A percentile compares a stretch with the other conserved stretches of the same genome.
Conservation (phyloP, 352 stramenopile species). For the Phytophthora tubulina region DNA sequence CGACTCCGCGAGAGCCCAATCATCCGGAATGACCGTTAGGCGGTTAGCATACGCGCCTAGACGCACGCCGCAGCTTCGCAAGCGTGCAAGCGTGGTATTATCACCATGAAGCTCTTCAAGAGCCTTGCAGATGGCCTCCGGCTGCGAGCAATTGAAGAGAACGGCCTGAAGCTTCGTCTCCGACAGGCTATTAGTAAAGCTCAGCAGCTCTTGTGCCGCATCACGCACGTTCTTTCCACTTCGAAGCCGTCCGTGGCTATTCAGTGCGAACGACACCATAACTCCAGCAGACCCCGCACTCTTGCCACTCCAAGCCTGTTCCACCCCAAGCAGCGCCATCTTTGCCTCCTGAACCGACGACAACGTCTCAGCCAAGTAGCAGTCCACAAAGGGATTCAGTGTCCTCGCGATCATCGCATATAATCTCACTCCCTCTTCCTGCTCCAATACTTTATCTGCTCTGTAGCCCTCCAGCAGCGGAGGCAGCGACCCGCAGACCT, state of each 20-base stretch:
- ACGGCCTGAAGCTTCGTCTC: slow-evolving; percentile 61
- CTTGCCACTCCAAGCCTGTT: slow-evolving; percentile 25
- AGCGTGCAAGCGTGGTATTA: slow-evolving; percentile 13
- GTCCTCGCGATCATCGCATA: slow-evolving; percentile 79
- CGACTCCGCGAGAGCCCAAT: slow-evolving; percentile 82
- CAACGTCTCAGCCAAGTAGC: slow-evolving; percentile 91
- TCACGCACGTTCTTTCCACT: slow-evolving; percentile 72
- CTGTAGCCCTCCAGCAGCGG: slow-evolving; percentile 91
- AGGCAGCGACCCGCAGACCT: slow-evolving; percentile 81
- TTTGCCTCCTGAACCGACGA: slow-evolving; percentile 85
- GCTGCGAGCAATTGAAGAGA: slow-evolving; percentile 92
- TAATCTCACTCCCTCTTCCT: slow-evolving; percentile 70
- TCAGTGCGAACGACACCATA: slow-evolving; percentile 89
- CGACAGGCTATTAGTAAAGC: slow-evolving; percentile 34
- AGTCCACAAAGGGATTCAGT: slow-evolving; percentile 76
- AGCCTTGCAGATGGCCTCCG: slow-evolving; percentile 85
- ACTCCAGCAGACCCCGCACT: slow-evolving; percentile 47
- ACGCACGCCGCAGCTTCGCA: slow-evolving; percentile 35
- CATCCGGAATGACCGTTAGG: slow-evolving; percentile 78
- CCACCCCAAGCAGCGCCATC: slow-evolving; percentile 82
- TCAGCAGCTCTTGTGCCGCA: slow-evolving; percentile 51
- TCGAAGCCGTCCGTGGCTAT: slow-evolving; percentile 67
- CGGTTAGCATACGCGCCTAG: slow-evolving; percentile 92
- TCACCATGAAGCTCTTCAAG: slow-evolving; percentile 61
- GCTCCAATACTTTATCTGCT: slow-evolving; percentile 77